Conservation (phyloP, 139 green algal species). For the Coelastrella sp. region DNA sequence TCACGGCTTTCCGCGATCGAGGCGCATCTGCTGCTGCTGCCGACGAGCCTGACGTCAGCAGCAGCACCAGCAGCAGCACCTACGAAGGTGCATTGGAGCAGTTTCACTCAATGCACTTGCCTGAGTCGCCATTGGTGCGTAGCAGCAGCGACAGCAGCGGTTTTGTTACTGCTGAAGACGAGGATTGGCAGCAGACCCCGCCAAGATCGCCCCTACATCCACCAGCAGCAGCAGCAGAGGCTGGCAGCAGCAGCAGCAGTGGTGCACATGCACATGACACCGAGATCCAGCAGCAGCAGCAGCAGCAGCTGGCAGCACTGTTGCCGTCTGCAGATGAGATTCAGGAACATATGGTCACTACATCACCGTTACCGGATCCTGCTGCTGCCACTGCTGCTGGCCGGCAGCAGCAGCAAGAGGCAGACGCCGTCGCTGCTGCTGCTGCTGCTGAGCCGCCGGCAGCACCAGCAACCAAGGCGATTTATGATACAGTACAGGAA, state of each 20-base stretch:
- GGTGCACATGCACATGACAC: not conserved
- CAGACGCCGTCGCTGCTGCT: too few species aligned
- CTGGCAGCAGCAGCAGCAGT: constrained; percentile 2
- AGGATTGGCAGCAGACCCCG: not conserved
- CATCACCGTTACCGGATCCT: not conserved
- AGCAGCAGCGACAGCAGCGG: not conserved
- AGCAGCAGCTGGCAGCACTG: not conserved
- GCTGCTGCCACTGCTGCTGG: not conserved
- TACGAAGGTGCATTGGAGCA: not conserved
- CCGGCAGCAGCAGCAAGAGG: not conserved
- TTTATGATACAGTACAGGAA: not conserved
- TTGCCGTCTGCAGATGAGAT: not conserved
- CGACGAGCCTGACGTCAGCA: not conserved
- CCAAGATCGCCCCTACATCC: not conserved
- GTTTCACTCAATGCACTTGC: not conserved
- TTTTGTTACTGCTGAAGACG: not conserved
- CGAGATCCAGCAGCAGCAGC: not conserved
- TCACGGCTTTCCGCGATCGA: not conserved
- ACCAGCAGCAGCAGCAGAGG: not conserved
- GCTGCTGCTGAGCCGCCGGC: not conserved
- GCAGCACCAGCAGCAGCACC: not conserved
- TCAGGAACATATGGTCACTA: not conserved
- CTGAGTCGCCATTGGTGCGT: not conserved
- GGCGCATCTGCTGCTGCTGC: not conserved
- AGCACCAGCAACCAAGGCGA: not conserved